Conservation (phyloP, 441 rosid genomes). For the Bocquillonia castaneifolia region DNA sequence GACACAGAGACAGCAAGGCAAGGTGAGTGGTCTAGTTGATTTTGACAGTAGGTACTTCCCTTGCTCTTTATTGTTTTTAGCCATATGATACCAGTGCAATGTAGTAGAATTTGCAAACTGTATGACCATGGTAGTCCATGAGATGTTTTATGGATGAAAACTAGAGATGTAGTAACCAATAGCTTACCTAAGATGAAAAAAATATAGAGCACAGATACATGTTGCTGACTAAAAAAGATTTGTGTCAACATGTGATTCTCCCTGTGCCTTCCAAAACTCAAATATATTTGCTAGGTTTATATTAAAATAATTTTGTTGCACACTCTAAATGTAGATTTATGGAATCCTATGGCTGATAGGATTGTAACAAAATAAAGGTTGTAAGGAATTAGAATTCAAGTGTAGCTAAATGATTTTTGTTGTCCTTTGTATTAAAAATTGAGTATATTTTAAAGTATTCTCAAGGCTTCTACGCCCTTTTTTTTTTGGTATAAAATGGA, state of each 20-base stretch:
- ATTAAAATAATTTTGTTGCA: not conserved
- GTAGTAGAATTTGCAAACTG: not conserved
- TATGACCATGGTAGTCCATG: not conserved
- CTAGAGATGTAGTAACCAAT: not conserved
- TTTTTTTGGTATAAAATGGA: not conserved
- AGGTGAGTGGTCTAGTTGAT: conserved; percentile 40
- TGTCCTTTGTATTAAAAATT: not conserved
- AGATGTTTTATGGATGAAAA: not conserved
- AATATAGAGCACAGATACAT: not conserved
- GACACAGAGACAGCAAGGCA: conserved; percentile 42
- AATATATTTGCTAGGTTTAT: not conserved
- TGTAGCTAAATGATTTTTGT: not conserved
- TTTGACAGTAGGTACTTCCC: conserved; percentile 1
- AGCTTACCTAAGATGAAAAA: not conserved
- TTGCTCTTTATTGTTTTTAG: not conserved
- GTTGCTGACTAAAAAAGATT: not conserved
- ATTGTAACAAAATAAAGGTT: not conserved
- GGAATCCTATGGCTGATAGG: not conserved
- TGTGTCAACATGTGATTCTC: not conserved
- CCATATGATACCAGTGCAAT: not conserved
- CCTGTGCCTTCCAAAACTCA: not conserved
- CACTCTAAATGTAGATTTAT: not conserved
- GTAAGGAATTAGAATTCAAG: not conserved
- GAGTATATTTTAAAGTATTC: not conserved
- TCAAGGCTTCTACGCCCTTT: not conserved